These are phyloP conservation scores for Stemphylium beticola DNA, from an alignment of 2,329 filamentous ascomycete species.

Conservation along the genomic window DNA sequence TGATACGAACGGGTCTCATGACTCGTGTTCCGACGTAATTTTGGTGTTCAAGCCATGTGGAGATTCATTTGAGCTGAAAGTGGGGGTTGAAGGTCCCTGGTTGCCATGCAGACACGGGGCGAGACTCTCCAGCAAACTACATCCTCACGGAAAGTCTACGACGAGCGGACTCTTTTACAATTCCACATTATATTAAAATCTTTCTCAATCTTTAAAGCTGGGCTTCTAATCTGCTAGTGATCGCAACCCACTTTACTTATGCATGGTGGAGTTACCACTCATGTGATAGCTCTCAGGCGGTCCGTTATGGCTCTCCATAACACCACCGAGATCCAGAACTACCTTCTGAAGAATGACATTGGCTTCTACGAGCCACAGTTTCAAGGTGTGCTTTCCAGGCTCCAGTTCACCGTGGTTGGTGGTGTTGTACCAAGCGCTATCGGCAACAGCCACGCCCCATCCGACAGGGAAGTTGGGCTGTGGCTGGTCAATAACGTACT, in stretches of 20 bases:
- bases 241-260: not conserved
- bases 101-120: too few species aligned
- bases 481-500: slow-evolving; percentile 52
- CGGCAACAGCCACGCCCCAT: slow-evolving; percentile 59
- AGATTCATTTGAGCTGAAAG: too few species aligned
- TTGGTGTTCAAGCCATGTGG: too few species aligned
- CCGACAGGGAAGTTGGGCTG: slow-evolving; percentile 54
- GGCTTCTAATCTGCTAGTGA: not conserved
- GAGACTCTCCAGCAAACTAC: too few species aligned
- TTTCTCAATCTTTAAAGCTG: too few species aligned
- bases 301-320: slow-evolving; percentile 43
- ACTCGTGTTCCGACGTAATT: too few species aligned
- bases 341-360: slow-evolving; percentile 50
- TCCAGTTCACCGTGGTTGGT: slow-evolving; percentile 45
- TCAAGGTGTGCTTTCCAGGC: slow-evolving; percentile 52
- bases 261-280: slow-evolving; percentile 17
- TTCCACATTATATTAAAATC: too few species aligned
- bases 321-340: slow-evolving; percentile 45
- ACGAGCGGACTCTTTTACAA: too few species aligned
- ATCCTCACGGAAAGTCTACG: too few species aligned
- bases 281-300: slow-evolving; percentile 49
- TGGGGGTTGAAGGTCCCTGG: too few species aligned
- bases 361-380: slow-evolving; percentile 55
- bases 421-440: slow-evolving; percentile 58
- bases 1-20: too few species aligned